Percentiles rank a stretch among this genome's conserved stretches.
phyloP scores from a whole-genome alignment of 768 basidiomycete species.

The Mycena galericulata region DNA sequence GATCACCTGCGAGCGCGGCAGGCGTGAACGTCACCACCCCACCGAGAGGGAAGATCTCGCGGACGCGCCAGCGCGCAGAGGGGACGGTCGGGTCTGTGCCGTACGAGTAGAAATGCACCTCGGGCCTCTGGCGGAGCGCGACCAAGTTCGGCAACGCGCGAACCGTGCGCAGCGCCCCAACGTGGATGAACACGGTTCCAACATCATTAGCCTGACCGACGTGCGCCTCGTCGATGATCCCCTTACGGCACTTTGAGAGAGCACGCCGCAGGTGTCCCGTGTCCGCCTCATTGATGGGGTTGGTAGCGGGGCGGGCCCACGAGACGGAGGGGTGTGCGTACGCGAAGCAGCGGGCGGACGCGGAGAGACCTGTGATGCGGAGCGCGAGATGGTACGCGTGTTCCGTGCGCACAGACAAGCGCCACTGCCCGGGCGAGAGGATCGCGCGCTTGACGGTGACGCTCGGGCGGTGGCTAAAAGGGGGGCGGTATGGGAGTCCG shows the following conservation, averaged over 20 bases:
- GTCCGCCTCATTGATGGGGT: not conserved
- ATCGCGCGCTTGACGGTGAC: not conserved
- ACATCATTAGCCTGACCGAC: not conserved
- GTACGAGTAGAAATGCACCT: constrained; percentile 16
- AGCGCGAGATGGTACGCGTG: constrained; percentile 4
- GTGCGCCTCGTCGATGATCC: not conserved
- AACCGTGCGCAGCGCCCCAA: constrained; percentile 4
- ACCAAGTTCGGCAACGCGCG: constrained; percentile 12
- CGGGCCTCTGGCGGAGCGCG: constrained; percentile 9
- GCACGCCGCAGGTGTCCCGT: constrained; percentile 1
- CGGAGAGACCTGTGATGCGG: constrained; percentile 2
- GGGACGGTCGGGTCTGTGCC: constrained; percentile 10
- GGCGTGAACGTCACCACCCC: constrained; percentile 28
- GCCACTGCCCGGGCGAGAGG: not conserved
- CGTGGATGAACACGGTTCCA: constrained; percentile 22
- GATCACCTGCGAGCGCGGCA: constrained; percentile 13
- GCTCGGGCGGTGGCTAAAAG: too few species aligned
- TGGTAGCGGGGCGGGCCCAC: not conserved
- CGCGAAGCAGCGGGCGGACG: not conserved
- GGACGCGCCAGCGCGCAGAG: constrained; percentile 13
- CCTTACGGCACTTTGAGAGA: not conserved
- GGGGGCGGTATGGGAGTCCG: too few species aligned
- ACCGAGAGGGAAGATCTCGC: constrained; percentile 13
- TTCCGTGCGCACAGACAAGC: not conserved
- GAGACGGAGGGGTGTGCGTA: not conserved